Percentiles rank a stretch among this genome's conserved stretches.
Evolutionary conservation across 1,284 basidiomycete species (phyloP).

Genomic region (Sporisorium graminicola): DNA sequence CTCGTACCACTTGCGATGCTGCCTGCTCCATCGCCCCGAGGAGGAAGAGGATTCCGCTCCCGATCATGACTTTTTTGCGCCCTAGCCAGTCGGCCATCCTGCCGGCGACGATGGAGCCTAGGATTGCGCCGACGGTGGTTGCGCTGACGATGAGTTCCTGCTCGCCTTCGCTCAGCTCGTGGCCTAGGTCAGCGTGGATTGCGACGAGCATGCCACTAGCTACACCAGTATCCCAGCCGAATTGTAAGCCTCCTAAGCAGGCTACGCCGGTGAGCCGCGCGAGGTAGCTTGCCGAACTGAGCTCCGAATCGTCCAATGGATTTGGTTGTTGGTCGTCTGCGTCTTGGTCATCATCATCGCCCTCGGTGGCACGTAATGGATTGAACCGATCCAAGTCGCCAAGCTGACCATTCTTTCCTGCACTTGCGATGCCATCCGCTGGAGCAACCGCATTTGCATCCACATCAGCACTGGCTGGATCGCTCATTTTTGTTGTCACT

Average conservation of each 20-base stretch:
- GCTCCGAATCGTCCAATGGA: constrained; percentile 33
- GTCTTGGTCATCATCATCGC: constrained; percentile 10
- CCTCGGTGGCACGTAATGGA: constrained; percentile 8
- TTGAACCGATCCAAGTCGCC: constrained; percentile 34
- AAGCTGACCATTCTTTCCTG: constrained; percentile 4
- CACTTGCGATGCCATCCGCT: neutral
- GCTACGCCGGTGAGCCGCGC: constrained; percentile 51
- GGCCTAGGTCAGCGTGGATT: constrained; percentile 55
- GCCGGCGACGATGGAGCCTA: constrained; percentile 54
- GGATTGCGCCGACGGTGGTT: constrained; percentile 62
- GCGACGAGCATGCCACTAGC: constrained; percentile 61
- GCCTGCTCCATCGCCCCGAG: constrained; percentile 62
- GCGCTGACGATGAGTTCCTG: constrained; percentile 63
- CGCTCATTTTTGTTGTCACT: constrained; percentile 18
- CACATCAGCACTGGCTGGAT: constrained; percentile 18
- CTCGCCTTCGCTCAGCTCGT: constrained; percentile 56
- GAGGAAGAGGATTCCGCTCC: constrained; percentile 54
- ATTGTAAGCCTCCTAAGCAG: constrained; percentile 53
- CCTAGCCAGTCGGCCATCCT: constrained; percentile 56
- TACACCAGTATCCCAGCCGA: constrained; percentile 59
- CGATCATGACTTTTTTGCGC: constrained; percentile 58
- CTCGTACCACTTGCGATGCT: constrained; percentile 56
- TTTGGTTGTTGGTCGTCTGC: constrained; percentile 14
- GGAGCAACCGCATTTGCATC: neutral
- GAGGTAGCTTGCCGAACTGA: constrained; percentile 41